Conservation (phyloP, 768 basidiomycete species). For the Ephemerocybe angulata region DNA sequence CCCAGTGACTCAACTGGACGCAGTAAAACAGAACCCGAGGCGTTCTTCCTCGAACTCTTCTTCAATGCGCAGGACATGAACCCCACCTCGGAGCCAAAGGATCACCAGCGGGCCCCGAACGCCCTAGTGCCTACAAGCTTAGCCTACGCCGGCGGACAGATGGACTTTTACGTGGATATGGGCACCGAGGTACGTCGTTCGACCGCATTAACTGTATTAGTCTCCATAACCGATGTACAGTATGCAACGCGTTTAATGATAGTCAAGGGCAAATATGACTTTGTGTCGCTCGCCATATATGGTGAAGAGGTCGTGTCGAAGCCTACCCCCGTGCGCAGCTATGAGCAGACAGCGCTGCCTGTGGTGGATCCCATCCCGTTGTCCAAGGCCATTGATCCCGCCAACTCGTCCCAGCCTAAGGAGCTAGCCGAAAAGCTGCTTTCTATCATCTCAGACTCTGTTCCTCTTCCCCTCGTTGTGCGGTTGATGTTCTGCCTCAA, state of each 20-base stretch:
- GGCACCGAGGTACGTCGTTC: constrained; percentile 52
- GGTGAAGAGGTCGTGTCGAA: constrained; percentile 51
- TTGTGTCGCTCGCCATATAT: constrained; percentile 62
- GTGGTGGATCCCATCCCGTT: constrained; percentile 35
- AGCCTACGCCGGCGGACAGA: constrained; percentile 65
- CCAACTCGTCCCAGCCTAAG: constrained; percentile 57
- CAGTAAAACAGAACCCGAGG: constrained; percentile 67
- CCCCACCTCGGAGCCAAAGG: constrained; percentile 39
- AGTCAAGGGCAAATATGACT: constrained; percentile 68
- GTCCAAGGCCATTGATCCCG: constrained; percentile 54
- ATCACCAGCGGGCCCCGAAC: constrained; percentile 64
- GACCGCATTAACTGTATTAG: neutral
- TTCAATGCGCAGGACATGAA: constrained; percentile 66
- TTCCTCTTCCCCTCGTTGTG: constrained; percentile 60
- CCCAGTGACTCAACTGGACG: constrained; percentile 10
- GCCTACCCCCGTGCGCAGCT: constrained; percentile 30
- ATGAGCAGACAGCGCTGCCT: constrained; percentile 41
- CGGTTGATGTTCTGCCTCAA: constrained; percentile 79
- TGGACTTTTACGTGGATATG: constrained; percentile 69
- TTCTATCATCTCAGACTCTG: constrained; percentile 55
- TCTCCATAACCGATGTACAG: constrained; percentile 28
- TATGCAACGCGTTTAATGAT: constrained; percentile 78
- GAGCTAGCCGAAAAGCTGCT: constrained; percentile 60
- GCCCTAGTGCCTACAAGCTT: constrained; percentile 68
- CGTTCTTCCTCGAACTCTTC: constrained; percentile 71